Percentiles rank a stretch among this genome's conserved stretches.
Conservation (phyloP, 441 rosid species). For the Arabidopsis lyrata region DNA sequence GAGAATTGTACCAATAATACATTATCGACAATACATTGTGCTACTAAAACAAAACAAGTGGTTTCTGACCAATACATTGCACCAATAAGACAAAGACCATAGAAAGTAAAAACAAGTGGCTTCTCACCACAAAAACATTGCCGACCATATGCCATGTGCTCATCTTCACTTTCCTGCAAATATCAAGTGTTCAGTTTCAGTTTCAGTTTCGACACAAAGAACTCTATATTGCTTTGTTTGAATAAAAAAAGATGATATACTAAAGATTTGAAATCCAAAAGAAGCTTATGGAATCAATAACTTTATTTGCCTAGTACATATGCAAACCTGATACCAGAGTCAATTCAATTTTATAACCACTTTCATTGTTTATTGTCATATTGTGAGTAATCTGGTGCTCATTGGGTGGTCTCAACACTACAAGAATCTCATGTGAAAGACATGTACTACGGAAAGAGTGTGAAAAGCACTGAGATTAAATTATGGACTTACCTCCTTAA, state of each 20-base stretch:
- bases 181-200: no score
- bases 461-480: slow-evolving; percentile 14
- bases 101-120: no score
- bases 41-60: no score
- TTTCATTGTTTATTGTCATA: slow-evolving; percentile 16
- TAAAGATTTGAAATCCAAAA: slow-evolving; percentile 9
- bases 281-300: slow-evolving; percentile 18
- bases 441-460: slow-evolving; percentile 11
- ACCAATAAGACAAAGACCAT: no score
- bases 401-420: slow-evolving; percentile 24
- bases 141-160: no score
- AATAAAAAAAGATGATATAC: neutral
- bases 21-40: no score
- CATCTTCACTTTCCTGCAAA: no score
- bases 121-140: no score
- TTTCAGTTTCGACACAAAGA: no score
- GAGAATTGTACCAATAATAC: no score
- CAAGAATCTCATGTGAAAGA: slow-evolving; percentile 29
- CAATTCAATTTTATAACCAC: neutral
- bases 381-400: slow-evolving; percentile 16
- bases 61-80: no score
- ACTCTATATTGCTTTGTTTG: slow-evolving; percentile 7
- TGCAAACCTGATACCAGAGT: slow-evolving; percentile 5
- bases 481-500: slow-evolving; percentile 82
- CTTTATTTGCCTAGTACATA: slow-evolving; percentile 10